A percentile compares a stretch with the other conserved stretches of the same genome.
These are phyloP conservation scores for Sporisorium scitamineum DNA, from an alignment of 1,284 basidiomycete genomes.

Conservation along the genomic window DNA sequence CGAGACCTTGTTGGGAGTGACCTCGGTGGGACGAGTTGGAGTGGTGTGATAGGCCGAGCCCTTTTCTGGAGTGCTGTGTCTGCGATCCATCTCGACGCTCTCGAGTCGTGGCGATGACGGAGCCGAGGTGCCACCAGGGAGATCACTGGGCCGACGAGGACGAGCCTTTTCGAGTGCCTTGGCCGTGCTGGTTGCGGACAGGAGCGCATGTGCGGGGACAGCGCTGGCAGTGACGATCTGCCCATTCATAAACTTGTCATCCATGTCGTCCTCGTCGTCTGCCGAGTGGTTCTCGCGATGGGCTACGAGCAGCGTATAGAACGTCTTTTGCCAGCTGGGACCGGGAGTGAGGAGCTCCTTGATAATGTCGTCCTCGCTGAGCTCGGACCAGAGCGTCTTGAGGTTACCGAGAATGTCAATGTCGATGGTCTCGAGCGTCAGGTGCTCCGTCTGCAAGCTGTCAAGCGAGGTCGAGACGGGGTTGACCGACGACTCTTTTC, in stretches of 20 bases:
- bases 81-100: slow-evolving; percentile 42
- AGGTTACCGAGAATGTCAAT: slow-evolving; percentile 90
- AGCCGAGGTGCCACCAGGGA: slow-evolving; percentile 27
- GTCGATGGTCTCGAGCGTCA: slow-evolving; percentile 75
- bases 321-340: slow-evolving; percentile 68
- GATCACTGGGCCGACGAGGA: slow-evolving; percentile 35
- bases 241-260: slow-evolving; percentile 45
- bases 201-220: slow-evolving; percentile 31
- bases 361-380: slow-evolving; percentile 57
- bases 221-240: slow-evolving; percentile 39
- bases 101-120: slow-evolving; percentile 40
- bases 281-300: slow-evolving; percentile 66
- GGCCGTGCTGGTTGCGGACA: slow-evolving; percentile 24
- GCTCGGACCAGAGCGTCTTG: slow-evolving; percentile 82
- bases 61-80: slow-evolving; percentile 50
- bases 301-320: slow-evolving; percentile 65
- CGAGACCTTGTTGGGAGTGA: slow-evolving; percentile 31
- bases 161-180: slow-evolving; percentile 42
- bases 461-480: slow-evolving; percentile 61
- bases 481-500: slow-evolving; percentile 67
- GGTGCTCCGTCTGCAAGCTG: slow-evolving; percentile 69
- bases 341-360: slow-evolving; percentile 54
- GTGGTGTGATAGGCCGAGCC: slow-evolving; percentile 36
- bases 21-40: slow-evolving; percentile 16
- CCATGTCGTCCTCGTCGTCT: slow-evolving; percentile 65